Conservation (phyloP, 176 grass and related monocot genomes). For the Dactylis glomerata region DNA sequence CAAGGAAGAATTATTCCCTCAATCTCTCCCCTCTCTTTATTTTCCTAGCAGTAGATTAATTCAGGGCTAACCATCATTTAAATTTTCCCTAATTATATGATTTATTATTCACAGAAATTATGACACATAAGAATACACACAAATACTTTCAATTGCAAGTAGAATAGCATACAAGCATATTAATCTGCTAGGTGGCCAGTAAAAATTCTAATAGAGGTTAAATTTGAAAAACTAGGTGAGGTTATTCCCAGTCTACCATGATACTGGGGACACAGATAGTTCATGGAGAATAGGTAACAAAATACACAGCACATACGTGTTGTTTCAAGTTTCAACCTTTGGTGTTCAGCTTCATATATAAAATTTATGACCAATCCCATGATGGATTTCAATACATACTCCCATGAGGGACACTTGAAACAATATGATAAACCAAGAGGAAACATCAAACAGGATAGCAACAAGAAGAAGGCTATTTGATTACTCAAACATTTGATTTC, state of each 20-base stretch:
- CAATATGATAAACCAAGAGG: neutral
- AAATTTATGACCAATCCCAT: neutral
- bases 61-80: neutral
- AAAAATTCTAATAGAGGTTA: neutral
- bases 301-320: neutral
- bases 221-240: neutral
- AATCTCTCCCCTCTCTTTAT: neutral
- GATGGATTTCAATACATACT: neutral
- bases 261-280: neutral
- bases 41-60: neutral
- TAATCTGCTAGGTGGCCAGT: neutral
- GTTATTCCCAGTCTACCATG: neutral
- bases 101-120: neutral
- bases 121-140: neutral
- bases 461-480: neutral
- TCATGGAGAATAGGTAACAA: neutral
- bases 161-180: conserved; percentile 11
- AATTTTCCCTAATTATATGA: neutral
- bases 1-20: neutral
- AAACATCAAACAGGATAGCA: neutral
- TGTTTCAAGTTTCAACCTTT: neutral
- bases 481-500: neutral
- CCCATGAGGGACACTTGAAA: neutral
- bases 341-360: conserved; percentile 2
- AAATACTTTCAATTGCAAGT: neutral